Evolutionary conservation across 1,284 basidiomycete species (phyloP).

Genomic region (Trichosporon sp.): DNA sequence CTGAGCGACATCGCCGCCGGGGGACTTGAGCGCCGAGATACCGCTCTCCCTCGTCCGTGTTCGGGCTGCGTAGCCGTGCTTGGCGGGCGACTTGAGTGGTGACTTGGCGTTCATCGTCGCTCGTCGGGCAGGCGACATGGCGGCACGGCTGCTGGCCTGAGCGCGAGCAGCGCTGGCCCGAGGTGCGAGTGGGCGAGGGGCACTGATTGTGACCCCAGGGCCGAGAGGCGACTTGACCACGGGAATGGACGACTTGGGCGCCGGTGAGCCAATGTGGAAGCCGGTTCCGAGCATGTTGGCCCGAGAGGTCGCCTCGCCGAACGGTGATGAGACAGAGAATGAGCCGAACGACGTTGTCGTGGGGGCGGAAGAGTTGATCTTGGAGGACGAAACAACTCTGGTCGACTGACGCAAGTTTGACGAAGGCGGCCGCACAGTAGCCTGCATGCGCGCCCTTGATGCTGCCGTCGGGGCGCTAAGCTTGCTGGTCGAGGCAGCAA

Average conservation of each 20-base stretch:
- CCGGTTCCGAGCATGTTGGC: constrained; percentile 23
- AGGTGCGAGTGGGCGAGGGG: not conserved
- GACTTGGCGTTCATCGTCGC: not conserved
- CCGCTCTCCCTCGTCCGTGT: not conserved
- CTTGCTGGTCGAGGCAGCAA: not conserved
- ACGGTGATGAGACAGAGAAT: constrained; percentile 18
- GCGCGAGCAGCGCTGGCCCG: not conserved
- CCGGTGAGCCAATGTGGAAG: constrained; percentile 16
- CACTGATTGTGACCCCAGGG: not conserved
- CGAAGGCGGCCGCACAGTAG: constrained; percentile 37
- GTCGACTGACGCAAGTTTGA: not conserved
- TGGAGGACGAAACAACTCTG: not conserved
- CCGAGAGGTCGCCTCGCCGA: constrained; percentile 33
- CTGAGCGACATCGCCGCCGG: constrained; percentile 24
- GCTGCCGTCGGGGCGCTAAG: constrained; percentile 34
- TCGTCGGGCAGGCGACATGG: not conserved
- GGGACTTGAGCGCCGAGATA: constrained; percentile 16
- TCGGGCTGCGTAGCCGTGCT: not conserved
- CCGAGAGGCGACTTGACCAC: constrained; percentile 9
- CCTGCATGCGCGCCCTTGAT: constrained; percentile 43
- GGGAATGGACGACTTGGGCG: not conserved
- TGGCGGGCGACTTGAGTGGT: not conserved
- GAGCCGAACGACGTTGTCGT: not conserved
- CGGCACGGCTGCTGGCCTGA: not conserved
- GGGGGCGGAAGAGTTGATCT: not conserved